Conservation (phyloP, 306 rosid species). For the Lablab purpureus region DNA sequence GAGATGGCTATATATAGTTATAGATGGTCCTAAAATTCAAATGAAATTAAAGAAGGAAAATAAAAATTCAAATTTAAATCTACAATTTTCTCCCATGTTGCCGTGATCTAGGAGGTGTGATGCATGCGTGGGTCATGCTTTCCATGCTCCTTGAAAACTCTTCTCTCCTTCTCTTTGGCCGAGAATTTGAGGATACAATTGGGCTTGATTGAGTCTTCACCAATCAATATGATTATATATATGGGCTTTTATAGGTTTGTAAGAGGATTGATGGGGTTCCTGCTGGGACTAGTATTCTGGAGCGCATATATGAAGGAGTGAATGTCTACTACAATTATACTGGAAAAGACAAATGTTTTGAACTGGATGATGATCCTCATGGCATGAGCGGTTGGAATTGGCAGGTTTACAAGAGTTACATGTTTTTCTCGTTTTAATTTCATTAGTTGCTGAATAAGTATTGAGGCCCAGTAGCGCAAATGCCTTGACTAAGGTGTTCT, state of each 20-base stretch:
- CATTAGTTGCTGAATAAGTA: neutral
- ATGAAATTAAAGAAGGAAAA: too few relatives aligned
- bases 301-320: slow-evolving; percentile 74
- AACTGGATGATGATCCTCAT: slow-evolving; percentile 78
- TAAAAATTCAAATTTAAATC: too few relatives aligned
- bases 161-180: too few relatives aligned
- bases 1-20: too few relatives aligned
- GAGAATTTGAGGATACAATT: too few relatives aligned
- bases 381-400: slow-evolving; percentile 87
- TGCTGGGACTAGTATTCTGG: slow-evolving; percentile 64
- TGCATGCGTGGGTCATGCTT: too few relatives aligned
- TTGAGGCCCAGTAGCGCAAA: neutral
- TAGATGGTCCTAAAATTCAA: too few relatives aligned
- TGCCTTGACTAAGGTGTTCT: slow-evolving; percentile 37
- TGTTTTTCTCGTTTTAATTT: slow-evolving; percentile 10
- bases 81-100: too few relatives aligned
- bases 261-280: slow-evolving; percentile 63
- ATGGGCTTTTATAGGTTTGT: slow-evolving; percentile 63
- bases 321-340: slow-evolving; percentile 80
- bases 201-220: neutral
- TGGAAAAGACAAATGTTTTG: slow-evolving; percentile 70
- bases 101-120: too few relatives aligned
- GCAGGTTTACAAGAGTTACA: slow-evolving; percentile 63
- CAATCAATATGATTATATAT: slow-evolving; percentile 11
- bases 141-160: too few relatives aligned